Base-by-base conservation (phyloP, 2,329 filamentous ascomycete species). In the Venturia asperata region DNA sequence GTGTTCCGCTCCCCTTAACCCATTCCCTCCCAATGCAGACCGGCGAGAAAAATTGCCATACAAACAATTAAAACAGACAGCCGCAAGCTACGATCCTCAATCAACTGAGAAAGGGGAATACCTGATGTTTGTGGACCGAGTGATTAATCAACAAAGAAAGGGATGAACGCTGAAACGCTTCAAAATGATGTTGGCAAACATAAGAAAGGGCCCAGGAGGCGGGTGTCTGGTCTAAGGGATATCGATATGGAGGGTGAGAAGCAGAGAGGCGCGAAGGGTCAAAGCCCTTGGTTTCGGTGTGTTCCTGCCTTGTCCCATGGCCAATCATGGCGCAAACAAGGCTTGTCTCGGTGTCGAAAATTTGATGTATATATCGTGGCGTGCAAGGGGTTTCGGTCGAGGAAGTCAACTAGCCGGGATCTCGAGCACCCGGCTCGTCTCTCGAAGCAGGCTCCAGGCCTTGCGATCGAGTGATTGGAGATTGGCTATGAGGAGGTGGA, bases 111-210 rank as follows among this genome's bases (percentile, higher is more conserved):
- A 55, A 10, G 52, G 30, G 52, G 27, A 37, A 37, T 58, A 58
- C 30, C 27, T 37, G 52, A 58, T 58, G 52, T 58, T 58, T 5
- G 19, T n/a, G 30, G 37, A 37, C 30, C 52, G 52, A 58, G 52
- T 34, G 55, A 63, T 34, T 24, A 15, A 27, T 17, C n/a, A 19
- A 24, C 5, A 17, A 63, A 34, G 60, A 45, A 63, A 62, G 43
- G 11, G 15, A 27, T 43, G 3, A 61, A 43, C 43, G 62, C 62
- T 63, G 13, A 17, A 63, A 63, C 62, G 62, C 62, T 63, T 47
- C 45, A 47, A 27, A 52, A 63, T 55, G 24, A 21, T 45, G 42
- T 17, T 45, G 24, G 11, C 60, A 45, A 24, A 61, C 60, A 43
- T 43, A 52, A 55, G 43, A 63, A 52, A 55, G 13, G 37, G 45